These are phyloP conservation scores for Boletus huronensis DNA, from an alignment of 768 basidiomycete species.

Conservation along the genomic window DNA sequence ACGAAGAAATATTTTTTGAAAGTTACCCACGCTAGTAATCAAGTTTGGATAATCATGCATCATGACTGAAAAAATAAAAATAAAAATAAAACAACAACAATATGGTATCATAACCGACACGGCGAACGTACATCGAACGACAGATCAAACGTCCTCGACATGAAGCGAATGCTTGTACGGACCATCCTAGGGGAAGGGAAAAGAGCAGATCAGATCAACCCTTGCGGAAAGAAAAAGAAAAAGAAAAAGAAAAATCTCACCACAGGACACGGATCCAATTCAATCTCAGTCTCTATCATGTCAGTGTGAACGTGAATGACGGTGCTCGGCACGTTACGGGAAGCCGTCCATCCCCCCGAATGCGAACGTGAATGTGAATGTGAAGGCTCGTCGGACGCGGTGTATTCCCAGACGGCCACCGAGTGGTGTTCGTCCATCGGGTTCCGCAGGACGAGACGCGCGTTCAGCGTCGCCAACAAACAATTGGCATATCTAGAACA, in stretches of 20 bases:
- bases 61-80: too few relatives aligned
- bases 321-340: neutral
- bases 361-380: neutral
- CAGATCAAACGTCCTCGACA: too few relatives aligned
- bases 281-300: neutral
- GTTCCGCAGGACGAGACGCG: neutral
- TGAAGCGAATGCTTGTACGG: too few relatives aligned
- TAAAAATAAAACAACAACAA: too few relatives aligned
- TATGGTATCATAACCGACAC: too few relatives aligned
- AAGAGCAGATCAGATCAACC: neutral
- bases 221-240: neutral
- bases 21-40: too few relatives aligned
- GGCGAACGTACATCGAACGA: too few relatives aligned
- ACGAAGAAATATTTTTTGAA: too few relatives aligned
- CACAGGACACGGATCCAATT: neutral
- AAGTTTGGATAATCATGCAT: too few relatives aligned
- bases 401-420: neutral
- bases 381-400: neutral
- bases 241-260: too few relatives aligned
- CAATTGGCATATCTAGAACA: constrained; percentile 16
- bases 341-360: neutral
- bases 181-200: too few relatives aligned
- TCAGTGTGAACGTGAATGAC: neutral
- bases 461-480: constrained; percentile 6
- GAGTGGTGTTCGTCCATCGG: neutral